Evolutionary conservation across 495 filamentous ascomycete genomes (phyloP).

Genomic region (Aspergillus homomorphus): DNA sequence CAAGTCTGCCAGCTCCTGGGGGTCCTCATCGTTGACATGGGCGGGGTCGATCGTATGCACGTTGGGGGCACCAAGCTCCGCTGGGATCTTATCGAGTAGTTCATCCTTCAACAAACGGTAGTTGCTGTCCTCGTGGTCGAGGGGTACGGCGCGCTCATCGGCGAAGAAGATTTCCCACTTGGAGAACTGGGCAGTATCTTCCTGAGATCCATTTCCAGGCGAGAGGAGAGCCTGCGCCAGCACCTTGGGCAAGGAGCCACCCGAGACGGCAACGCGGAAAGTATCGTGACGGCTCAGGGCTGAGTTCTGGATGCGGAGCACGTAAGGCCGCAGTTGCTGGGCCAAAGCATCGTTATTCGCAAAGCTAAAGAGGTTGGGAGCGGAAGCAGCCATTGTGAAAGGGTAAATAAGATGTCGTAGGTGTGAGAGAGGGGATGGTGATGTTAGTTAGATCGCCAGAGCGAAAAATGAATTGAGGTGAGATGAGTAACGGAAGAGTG

Average conservation of each 20-base stretch:
- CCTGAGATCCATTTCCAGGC: conserved; percentile 49
- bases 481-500: neutral
- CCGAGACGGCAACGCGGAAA: conserved; percentile 91
- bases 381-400: conserved; percentile 41
- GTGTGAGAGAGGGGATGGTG: neutral
- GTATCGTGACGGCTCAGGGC: conserved; percentile 72
- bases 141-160: conserved; percentile 91
- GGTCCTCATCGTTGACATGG: conserved; percentile 74
- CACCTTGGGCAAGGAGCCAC: conserved; percentile 85
- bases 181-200: conserved; percentile 67
- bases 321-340: conserved; percentile 69
- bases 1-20: conserved; percentile 86
- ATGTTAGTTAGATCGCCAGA: neutral
- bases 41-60: conserved; percentile 74
- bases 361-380: conserved; percentile 86
- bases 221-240: conserved; percentile 79
- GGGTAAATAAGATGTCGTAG: conserved; percentile 3
- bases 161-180: conserved; percentile 99
- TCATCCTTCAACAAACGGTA: conserved; percentile 84
- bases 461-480: no score
- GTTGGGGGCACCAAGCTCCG: conserved; percentile 57
- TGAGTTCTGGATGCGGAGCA: conserved; percentile 73
- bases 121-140: conserved; percentile 91
- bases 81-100: conserved; percentile 81
- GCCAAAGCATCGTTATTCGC: conserved; percentile 64